Percentiles rank a stretch among this genome's conserved stretches.
phyloP scores from a whole-genome alignment of 1,284 basidiomycete species.

The Apiotrichum mycotoxinovorans region DNA sequence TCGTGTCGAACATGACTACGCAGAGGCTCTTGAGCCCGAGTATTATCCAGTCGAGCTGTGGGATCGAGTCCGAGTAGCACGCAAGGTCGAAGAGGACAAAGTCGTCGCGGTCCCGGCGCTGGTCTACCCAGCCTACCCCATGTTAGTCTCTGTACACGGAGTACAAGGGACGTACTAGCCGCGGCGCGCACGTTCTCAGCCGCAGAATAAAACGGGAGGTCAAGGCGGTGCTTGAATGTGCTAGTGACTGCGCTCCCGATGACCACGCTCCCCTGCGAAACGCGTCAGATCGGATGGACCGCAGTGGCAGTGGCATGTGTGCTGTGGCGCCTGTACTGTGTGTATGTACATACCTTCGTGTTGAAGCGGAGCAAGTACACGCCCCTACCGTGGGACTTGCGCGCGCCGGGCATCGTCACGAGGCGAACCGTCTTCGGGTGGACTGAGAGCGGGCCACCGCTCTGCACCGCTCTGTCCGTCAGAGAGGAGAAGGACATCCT shows the following conservation, averaged over 20 bases:
- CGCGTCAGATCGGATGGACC: background rate
- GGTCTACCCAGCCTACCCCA: background rate
- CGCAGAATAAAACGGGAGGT: background rate
- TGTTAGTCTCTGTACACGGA: background rate
- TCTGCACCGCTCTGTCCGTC: background rate
- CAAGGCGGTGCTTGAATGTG: background rate
- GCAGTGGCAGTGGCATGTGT: too few relatives aligned
- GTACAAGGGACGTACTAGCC: background rate
- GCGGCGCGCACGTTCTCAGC: background rate
- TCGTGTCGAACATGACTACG: background rate
- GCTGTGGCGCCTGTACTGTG: background rate
- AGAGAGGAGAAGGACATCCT: background rate
- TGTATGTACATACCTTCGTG: background rate
- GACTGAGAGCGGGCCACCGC: background rate
- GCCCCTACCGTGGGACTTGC: background rate
- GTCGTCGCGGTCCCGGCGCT: constrained; percentile 2
- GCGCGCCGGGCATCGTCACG: background rate
- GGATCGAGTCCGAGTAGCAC: background rate
- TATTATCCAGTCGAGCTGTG: background rate
- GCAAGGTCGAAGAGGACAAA: constrained; percentile 1
- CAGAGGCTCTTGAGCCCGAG: background rate
- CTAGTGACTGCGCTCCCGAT: background rate
- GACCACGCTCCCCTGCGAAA: background rate
- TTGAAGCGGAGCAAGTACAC: background rate
- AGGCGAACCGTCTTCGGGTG: background rate